phyloP scores from a whole-genome alignment of 1,139 yeast genomes.

The Debaryomycetaceae sp. region DNA sequence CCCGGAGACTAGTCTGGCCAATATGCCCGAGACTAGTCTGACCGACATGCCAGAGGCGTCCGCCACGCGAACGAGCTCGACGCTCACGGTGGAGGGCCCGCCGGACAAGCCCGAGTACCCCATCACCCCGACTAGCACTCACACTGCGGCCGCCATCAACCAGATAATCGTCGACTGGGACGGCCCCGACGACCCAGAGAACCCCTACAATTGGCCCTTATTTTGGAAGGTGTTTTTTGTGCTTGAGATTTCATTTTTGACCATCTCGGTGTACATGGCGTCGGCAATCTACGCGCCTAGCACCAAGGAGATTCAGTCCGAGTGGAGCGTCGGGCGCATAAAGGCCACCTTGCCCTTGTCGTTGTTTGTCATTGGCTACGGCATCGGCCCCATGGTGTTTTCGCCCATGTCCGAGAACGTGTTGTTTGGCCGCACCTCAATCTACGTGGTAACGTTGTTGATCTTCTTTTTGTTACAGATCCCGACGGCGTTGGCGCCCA shows the following conservation, averaged over 20 bases:
- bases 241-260: slow-evolving; percentile 38
- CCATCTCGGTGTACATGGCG: slow-evolving; percentile 54
- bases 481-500: slow-evolving; percentile 26
- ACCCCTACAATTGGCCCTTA: slow-evolving; percentile 55
- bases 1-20: too few species aligned
- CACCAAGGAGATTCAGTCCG: slow-evolving; percentile 21
- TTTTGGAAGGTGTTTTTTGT: slow-evolving; percentile 33
- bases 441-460: slow-evolving; percentile 26
- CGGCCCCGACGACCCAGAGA: slow-evolving; percentile 50
- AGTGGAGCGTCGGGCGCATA: slow-evolving; percentile 22
- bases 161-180: slow-evolving; percentile 33
- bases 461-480: slow-evolving; percentile 30
- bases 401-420: slow-evolving; percentile 50
- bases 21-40: too few species aligned
- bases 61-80: too few species aligned
- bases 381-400: slow-evolving; percentile 50
- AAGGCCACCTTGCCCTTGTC: slow-evolving; percentile 33
- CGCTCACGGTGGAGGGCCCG: too few species aligned
- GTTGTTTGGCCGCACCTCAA: slow-evolving; percentile 49
- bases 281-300: slow-evolving; percentile 62
- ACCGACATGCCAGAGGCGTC: too few species aligned
- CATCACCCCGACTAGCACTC: too few species aligned
- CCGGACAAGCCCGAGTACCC: too few species aligned
- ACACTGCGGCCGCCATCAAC: too few species aligned
- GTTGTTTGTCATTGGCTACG: too few species aligned